Conservation (phyloP, 805 yeast species). For the Lachancea waltii region DNA sequence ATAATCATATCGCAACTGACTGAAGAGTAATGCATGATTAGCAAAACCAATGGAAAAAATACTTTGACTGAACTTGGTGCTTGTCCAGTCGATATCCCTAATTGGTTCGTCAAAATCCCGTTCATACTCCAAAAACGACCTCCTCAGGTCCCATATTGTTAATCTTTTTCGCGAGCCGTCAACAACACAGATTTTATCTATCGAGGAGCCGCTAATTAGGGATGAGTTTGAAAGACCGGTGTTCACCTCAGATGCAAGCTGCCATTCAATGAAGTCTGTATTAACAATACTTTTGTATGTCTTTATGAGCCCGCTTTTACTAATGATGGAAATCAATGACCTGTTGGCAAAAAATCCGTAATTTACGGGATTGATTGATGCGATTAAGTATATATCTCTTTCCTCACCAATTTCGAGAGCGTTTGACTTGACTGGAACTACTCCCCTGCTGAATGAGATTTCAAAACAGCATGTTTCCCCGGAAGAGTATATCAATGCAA, state of each 20-base stretch:
- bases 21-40: slow-evolving; percentile 55
- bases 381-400: slow-evolving; percentile 38
- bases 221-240: slow-evolving; percentile 52
- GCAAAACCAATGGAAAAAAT: slow-evolving; percentile 76
- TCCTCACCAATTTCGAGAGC: slow-evolving; percentile 21
- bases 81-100: slow-evolving; percentile 83
- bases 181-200: slow-evolving; percentile 70
- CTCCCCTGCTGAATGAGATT: slow-evolving; percentile 27
- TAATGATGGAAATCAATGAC: slow-evolving; percentile 51
- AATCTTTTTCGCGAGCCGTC: slow-evolving; percentile 45
- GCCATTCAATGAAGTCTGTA: slow-evolving; percentile 42
- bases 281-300: slow-evolving; percentile 40
- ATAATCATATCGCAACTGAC: slow-evolving; percentile 83
- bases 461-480: slow-evolving; percentile 27
- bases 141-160: slow-evolving; percentile 73
- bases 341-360: slow-evolving; percentile 32
- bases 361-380: slow-evolving; percentile 62
- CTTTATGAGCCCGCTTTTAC: slow-evolving; percentile 42
- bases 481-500: slow-evolving; percentile 44
- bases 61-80: slow-evolving; percentile 56
- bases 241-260: slow-evolving; percentile 40
- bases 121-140: slow-evolving; percentile 60
- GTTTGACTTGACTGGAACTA: slow-evolving; percentile 32
- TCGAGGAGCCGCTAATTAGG: slow-evolving; percentile 65
- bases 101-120: slow-evolving; percentile 39